Conservation (phyloP, 768 basidiomycete genomes). For the Termitomyces heimii region DNA sequence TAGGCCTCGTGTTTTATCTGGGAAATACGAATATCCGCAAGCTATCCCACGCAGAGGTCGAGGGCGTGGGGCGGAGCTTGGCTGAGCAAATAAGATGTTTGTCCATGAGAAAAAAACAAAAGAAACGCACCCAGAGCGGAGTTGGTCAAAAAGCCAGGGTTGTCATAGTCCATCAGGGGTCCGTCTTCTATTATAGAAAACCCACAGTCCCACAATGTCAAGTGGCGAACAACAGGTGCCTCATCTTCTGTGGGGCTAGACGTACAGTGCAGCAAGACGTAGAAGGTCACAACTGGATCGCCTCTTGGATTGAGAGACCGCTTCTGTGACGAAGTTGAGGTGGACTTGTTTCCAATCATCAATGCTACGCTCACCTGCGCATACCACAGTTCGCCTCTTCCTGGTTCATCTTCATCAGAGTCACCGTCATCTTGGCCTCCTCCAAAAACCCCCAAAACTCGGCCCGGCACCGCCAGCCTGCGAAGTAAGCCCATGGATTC, state of each 20-base stretch:
- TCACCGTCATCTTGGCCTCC: constrained; percentile 23
- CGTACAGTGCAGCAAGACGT: constrained; percentile 76
- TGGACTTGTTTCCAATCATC: background rate
- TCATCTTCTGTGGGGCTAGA: constrained; percentile 23
- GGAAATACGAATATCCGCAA: constrained; percentile 75
- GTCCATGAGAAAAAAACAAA: constrained; percentile 4
- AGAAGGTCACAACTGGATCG: constrained; percentile 66
- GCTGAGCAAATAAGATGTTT: constrained; percentile 26
- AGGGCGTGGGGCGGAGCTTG: constrained; percentile 76
- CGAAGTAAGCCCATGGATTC: constrained; percentile 20
- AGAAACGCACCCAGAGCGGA: constrained; percentile 70
- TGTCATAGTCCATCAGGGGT: constrained; percentile 76
- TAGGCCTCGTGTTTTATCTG: constrained; percentile 72
- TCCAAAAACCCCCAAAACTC: too few species aligned
- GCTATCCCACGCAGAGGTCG: constrained; percentile 70
- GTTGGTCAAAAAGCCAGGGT: constrained; percentile 69
- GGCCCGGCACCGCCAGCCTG: background rate
- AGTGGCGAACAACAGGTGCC: constrained; percentile 58
- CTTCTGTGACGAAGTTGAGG: constrained; percentile 31
- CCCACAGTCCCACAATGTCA: constrained; percentile 93
- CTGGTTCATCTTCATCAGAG: constrained; percentile 48
- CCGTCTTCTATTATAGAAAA: constrained; percentile 92
- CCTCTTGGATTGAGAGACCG: constrained; percentile 79
- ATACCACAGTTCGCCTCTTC: constrained; percentile 67
- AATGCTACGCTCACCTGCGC: constrained; percentile 59